Evolutionary conservation across 2,329 filamentous ascomycete genomes (phyloP), one percentile per base, ranked within the genome.

Genomic region (Xylariales sp.): DNA sequence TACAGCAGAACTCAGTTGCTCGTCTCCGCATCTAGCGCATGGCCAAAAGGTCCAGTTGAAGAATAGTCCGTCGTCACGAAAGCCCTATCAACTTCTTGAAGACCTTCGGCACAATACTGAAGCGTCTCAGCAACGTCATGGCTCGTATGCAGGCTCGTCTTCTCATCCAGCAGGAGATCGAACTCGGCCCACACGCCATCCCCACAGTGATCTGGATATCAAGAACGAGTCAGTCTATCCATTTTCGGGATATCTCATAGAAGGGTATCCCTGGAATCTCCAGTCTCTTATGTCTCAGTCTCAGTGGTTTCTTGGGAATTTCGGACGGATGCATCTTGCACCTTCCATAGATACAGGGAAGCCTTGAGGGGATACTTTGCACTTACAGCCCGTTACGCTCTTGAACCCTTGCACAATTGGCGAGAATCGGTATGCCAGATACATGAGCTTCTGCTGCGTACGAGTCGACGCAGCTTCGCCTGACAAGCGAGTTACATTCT

Each of bases 161-260:
- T 64, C 49, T 73, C 70, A 32, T 74, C 70, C 49, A 82, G 61
- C 25, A 83, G 58, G 15, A 82, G 67, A 48, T 82, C 78, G 16
- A 78, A 71, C 54, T 83, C 78, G 0, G 78, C 77, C 67, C 78
- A 82, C 1, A 82, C 65, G 5, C 77, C 77, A 51, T 83, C 78
- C 10, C 78, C 78, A 1, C 75, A 71, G 51, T 82, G 78, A 49
- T 83, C 82, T 1, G 74, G n/a, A n/a, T n/a, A n/a, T n/a, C n/a
- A n/a, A n/a, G n/a, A n/a, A n/a, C n/a, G n/a, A n/a, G n/a, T n/a
- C n/a, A n/a, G n/a, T n/a, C n/a, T n/a, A n/a, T n/a, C n/a, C n/a
- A n/a, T n/a, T n/a, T n/a, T n/a, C n/a, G n/a, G n/a, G n/a, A n/a
- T n/a, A n/a, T n/a, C n/a, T n/a, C n/a, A n/a, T n/a, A n/a, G n/a